phyloP scores from a whole-genome alignment of 305 asterid genomes.

The Salvia sclarea region DNA sequence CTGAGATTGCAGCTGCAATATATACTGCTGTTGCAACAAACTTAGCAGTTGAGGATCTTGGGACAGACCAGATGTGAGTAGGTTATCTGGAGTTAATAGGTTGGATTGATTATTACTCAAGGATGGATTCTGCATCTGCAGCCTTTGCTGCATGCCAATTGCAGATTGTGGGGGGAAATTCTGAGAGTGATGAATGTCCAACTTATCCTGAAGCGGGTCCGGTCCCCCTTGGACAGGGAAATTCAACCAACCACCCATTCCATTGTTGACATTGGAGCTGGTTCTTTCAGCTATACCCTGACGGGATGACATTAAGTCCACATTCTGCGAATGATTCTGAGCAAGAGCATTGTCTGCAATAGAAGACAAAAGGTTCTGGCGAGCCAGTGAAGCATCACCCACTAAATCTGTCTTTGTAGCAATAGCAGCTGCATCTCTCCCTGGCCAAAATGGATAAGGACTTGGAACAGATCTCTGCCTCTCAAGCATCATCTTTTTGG shows the following conservation, averaged over 20 bases:
- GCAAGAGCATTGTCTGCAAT: conserved; percentile 48
- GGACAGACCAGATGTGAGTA: conserved; percentile 53
- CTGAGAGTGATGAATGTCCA: conserved; percentile 60
- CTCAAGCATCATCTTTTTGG: conserved; percentile 61
- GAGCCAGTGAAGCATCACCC: conserved; percentile 54
- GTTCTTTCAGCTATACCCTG: conserved; percentile 61
- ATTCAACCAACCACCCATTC: conserved; percentile 62
- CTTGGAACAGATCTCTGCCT: conserved; percentile 68
- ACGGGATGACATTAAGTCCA: conserved; percentile 58
- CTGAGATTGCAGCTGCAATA: conserved; percentile 64
- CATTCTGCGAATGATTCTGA: conserved; percentile 53
- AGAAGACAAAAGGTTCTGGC: conserved; percentile 44
- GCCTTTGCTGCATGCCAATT: conserved; percentile 60
- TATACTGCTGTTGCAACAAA: conserved; percentile 71
- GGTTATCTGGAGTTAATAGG: conserved; percentile 54
- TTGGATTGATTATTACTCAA: conserved; percentile 49
- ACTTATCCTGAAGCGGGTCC: conserved; percentile 54
- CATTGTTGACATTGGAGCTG: conserved; percentile 45
- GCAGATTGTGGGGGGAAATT: conserved; percentile 58
- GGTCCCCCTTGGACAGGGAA: conserved; percentile 62
- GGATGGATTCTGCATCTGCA: conserved; percentile 53
- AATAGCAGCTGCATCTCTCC: conserved; percentile 51
- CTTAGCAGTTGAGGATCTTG: conserved; percentile 73
- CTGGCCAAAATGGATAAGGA: conserved; percentile 63
- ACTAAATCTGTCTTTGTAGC: conserved; percentile 38